A percentile compares a stretch with the other conserved stretches of the same genome.
phyloP scores from a whole-genome alignment of 2,329 filamentous ascomycete genomes.

The Knufia fluminis region DNA sequence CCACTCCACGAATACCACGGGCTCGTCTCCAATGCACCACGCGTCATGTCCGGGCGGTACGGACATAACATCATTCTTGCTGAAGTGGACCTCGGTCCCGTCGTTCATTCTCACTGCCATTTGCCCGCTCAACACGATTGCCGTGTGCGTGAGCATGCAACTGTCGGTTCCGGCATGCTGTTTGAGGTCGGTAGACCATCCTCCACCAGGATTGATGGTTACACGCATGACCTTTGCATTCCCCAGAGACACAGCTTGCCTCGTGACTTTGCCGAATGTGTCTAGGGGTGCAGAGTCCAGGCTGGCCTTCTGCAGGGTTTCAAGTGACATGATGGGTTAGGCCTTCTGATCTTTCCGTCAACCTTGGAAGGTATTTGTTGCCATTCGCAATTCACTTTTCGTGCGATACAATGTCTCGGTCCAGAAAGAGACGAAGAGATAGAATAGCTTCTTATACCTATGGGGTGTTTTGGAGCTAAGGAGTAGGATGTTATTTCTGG shows the following conservation, averaged over 20 bases:
- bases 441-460: neutral
- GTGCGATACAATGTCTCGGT: neutral
- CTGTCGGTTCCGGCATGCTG: neutral
- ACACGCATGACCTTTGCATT: neutral
- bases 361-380: neutral
- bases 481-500: neutral
- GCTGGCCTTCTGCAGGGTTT: neutral
- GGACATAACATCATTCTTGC: neutral
- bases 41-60: conserved; percentile 1
- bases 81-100: neutral
- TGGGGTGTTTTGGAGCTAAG: neutral
- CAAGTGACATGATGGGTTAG: neutral
- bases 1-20: conserved; percentile 10
- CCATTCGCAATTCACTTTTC: neutral
- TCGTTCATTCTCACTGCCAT: neutral
- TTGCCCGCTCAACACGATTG: neutral
- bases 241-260: neutral
- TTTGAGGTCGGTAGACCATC: neutral
- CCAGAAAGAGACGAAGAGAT: neutral
- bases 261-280: conserved; percentile 1
- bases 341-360: neutral
- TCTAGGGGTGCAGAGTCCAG: neutral
- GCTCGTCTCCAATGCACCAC: conserved; percentile 10
- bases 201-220: neutral
- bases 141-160: neutral